These are phyloP conservation scores for Solanum sejunctum DNA, from an alignment of 257 asterid species.

Conservation along the genomic window DNA sequence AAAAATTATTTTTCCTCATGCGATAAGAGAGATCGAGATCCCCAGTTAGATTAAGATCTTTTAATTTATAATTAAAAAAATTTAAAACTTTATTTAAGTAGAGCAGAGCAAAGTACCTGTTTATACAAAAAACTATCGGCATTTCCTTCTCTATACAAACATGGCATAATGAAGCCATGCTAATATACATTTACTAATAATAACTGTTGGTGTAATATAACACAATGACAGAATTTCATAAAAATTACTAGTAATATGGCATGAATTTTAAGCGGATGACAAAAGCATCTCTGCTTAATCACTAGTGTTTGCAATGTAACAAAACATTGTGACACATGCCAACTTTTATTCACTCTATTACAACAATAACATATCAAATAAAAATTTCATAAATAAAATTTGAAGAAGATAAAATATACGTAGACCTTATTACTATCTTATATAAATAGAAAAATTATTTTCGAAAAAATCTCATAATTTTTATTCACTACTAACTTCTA, in stretches of 20 bases:
- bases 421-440: too few relatives aligned
- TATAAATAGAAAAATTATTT: too few relatives aligned
- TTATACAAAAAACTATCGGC: not conserved
- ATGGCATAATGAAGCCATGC: not conserved
- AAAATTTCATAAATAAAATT: fast-evolving
- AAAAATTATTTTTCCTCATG: too few relatives aligned
- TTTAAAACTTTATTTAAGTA: not conserved
- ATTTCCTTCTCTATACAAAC: not conserved
- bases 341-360: not conserved
- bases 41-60: too few relatives aligned
- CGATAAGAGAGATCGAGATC: too few relatives aligned
- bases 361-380: too few relatives aligned
- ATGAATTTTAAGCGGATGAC: not conserved
- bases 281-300: not conserved
- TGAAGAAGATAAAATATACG: too few relatives aligned
- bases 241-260: not conserved
- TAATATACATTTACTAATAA: not conserved
- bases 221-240: too few relatives aligned
- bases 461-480: not conserved
- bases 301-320: constrained; percentile 25
- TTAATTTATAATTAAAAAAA: not conserved
- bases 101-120: not conserved
- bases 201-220: too few relatives aligned
- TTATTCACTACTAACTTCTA: not conserved
- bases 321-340: not conserved